Evolutionary conservation across 352 stramenopile genomes (phyloP).

Genomic region (Globisporangium cylindrosporum): DNA sequence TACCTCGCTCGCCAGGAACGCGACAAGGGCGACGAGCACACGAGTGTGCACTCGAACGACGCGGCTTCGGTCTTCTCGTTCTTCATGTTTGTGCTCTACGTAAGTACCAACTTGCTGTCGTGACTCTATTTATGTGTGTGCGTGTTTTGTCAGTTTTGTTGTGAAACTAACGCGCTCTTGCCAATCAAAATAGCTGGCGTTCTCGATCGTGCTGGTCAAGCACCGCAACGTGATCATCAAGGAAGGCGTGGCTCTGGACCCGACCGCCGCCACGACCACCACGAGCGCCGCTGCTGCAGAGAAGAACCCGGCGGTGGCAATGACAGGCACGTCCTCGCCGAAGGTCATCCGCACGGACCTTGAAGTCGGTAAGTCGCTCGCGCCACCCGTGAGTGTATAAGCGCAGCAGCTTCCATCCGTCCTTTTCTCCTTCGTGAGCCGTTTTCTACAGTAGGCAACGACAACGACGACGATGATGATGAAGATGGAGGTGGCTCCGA

Average conservation of each 20-base stretch:
- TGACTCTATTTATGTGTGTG: background rate
- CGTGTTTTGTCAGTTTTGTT: background rate
- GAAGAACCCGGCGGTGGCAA: constrained; percentile 36
- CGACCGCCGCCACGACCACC: constrained; percentile 20
- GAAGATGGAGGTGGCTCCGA: background rate
- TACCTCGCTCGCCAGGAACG: constrained; percentile 69
- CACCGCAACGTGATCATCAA: constrained; percentile 85
- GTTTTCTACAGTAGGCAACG: background rate
- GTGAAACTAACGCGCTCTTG: background rate
- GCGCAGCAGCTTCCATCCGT: background rate
- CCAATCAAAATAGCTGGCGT: constrained; percentile 34
- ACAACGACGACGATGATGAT: background rate
- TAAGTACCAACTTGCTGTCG: constrained; percentile 29
- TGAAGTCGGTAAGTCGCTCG: constrained; percentile 52
- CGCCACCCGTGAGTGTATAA: constrained; percentile 71
- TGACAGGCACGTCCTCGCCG: constrained; percentile 38
- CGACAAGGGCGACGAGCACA: constrained; percentile 48
- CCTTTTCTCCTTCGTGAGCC: background rate
- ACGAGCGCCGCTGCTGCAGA: constrained; percentile 34
- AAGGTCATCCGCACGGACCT: constrained; percentile 66
- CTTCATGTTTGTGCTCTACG: constrained; percentile 86
- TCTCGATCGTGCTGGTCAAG: constrained; percentile 67
- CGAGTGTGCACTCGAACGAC: constrained; percentile 76
- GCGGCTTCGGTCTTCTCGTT: constrained; percentile 78
- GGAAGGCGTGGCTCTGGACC: constrained; percentile 46